Evolutionary conservation across 805 yeast species (phyloP).

Genomic region (Suhomyces pyralidae): DNA sequence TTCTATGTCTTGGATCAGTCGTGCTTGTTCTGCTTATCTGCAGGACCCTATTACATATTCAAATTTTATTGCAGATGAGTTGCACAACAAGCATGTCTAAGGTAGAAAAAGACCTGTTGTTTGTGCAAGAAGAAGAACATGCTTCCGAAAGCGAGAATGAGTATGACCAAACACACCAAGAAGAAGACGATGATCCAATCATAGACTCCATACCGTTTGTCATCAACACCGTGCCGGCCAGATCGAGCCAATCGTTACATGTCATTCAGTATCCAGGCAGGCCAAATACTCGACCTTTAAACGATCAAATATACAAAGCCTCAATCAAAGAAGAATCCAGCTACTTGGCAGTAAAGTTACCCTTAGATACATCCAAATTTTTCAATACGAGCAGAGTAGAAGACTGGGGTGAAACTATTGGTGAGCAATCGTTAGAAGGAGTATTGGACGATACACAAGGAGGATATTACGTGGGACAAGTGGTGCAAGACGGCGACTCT

Average conservation of each 20-base stretch:
- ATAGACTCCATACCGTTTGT: slow-evolving; percentile 37
- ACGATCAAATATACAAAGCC: slow-evolving; percentile 34
- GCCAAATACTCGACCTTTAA: slow-evolving; percentile 40
- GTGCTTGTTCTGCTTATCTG: background rate
- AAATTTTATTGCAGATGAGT: background rate
- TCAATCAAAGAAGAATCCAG: slow-evolving; percentile 61
- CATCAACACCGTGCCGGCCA: slow-evolving; percentile 22
- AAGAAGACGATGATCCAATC: slow-evolving; percentile 33
- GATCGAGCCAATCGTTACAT: slow-evolving; percentile 29
- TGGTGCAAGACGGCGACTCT: slow-evolving; percentile 17
- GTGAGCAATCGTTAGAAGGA: slow-evolving; percentile 66
- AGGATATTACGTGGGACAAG: slow-evolving; percentile 35
- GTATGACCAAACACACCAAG: slow-evolving; percentile 13
- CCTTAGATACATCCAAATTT: slow-evolving; percentile 64
- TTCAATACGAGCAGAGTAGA: slow-evolving; percentile 63
- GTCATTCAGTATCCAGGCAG: slow-evolving; percentile 47
- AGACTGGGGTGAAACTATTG: slow-evolving; percentile 59
- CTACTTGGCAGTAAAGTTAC: slow-evolving; percentile 71
- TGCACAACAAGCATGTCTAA: slow-evolving; percentile 1
- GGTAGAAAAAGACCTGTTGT: slow-evolving; percentile 10
- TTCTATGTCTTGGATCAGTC: background rate
- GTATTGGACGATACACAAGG: slow-evolving; percentile 57
- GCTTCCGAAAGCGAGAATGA: slow-evolving; percentile 10
- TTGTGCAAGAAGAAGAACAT: slow-evolving; percentile 24
- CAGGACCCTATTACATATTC: background rate